These are phyloP conservation scores for Penicillium verhagenii DNA, from an alignment of 495 filamentous ascomycete species.

Conservation along the genomic window DNA sequence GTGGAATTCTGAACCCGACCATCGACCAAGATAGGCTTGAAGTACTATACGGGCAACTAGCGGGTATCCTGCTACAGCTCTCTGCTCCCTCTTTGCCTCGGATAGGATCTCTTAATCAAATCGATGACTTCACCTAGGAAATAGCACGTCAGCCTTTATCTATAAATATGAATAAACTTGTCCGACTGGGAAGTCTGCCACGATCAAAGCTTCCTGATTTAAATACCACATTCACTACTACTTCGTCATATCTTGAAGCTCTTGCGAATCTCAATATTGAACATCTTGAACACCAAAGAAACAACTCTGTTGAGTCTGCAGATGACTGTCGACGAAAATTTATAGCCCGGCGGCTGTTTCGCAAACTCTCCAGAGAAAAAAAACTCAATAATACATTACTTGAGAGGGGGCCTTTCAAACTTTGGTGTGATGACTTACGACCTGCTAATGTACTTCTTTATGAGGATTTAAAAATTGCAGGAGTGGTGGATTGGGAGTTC, in stretches of 20 bases:
- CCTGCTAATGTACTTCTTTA: conserved; percentile 26
- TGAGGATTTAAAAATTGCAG: conserved; percentile 9
- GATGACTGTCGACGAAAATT: conserved; percentile 45
- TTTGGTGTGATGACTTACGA: conserved; percentile 26
- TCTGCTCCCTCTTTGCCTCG: background rate
- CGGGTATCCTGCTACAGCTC: background rate
- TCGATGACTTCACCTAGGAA: background rate
- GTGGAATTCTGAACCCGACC: conserved; percentile 32
- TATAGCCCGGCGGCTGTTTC: conserved; percentile 40
- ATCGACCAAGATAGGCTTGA: too few species aligned
- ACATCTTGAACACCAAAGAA: conserved; percentile 38
- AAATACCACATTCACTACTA: background rate
- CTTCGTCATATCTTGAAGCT: conserved; percentile 22
- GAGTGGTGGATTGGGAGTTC: conserved; percentile 5
- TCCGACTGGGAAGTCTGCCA: background rate
- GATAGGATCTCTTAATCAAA: background rate
- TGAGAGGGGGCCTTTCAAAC: conserved; percentile 22
- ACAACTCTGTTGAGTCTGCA: conserved; percentile 36
- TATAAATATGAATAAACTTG: background rate
- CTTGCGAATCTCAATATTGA: conserved; percentile 23
- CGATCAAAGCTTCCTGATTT: background rate
- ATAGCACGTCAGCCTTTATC: background rate
- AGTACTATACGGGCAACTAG: background rate
- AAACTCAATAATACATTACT: too few species aligned
- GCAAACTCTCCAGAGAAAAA: conserved; percentile 29